These are phyloP conservation scores for Amanita brunnescens DNA, from an alignment of 768 basidiomycete species.

Conservation along the genomic window DNA sequence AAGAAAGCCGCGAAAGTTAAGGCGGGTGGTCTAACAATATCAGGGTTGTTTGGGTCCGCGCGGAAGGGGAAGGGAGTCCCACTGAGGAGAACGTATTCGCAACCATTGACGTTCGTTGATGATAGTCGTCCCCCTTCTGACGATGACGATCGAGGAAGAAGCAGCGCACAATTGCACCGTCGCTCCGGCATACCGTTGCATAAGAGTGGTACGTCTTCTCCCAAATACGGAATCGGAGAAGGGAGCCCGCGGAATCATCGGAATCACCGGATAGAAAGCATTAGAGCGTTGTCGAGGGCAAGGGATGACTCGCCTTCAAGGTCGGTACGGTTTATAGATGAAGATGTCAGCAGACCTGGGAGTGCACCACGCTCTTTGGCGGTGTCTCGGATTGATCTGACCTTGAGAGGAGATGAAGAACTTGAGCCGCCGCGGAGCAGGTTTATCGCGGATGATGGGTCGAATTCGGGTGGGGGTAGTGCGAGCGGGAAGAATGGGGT, in stretches of 20 bases:
- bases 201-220: constrained; percentile 4
- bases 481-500: background rate
- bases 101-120: background rate
- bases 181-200: constrained; percentile 7
- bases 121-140: background rate
- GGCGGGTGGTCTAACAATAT: background rate
- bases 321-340: constrained; percentile 33
- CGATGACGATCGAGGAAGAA: constrained; percentile 2
- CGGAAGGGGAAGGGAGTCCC: background rate
- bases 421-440: background rate
- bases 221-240: constrained; percentile 19
- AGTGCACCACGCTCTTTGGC: constrained; percentile 1
- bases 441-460: background rate
- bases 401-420: background rate
- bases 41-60: background rate
- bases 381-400: background rate
- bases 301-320: constrained; percentile 38
- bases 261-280: constrained; percentile 21
- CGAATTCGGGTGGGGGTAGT: background rate
- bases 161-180: background rate
- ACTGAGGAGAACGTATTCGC: background rate
- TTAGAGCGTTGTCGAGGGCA: constrained; percentile 22
- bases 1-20: background rate
- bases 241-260: constrained; percentile 19
- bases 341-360: constrained; percentile 3